These are phyloP conservation scores for Nematodospora valgi DNA, from an alignment of 805 yeast genomes.

Conservation along the genomic window DNA sequence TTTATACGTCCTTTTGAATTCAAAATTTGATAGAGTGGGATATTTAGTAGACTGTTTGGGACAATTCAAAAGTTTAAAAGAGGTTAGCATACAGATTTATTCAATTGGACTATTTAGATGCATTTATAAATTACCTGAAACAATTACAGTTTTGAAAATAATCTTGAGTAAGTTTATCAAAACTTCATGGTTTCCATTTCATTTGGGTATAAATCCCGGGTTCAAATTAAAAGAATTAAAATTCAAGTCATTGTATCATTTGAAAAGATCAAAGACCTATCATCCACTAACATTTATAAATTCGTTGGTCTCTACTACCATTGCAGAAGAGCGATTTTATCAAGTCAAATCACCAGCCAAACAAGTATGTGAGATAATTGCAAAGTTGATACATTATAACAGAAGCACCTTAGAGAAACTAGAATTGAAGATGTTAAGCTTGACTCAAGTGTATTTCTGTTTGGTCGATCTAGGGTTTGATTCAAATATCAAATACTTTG, in stretches of 20 bases:
- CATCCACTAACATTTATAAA: neutral
- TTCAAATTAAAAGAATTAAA: neutral
- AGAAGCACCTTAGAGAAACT: neutral
- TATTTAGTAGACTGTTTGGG: neutral
- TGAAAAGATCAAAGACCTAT: neutral
- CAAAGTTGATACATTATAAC: neutral
- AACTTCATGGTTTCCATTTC: neutral
- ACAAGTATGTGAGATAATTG: neutral
- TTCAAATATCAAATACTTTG: no score
- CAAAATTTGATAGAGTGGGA: neutral
- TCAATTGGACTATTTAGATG: neutral
- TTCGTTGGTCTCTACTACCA: neutral
- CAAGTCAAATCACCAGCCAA: neutral
- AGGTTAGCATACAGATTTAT: neutral
- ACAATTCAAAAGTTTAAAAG: conserved; percentile 1
- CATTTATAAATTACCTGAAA: conserved; percentile 3
- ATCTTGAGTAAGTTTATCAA: neutral
- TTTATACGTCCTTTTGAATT: neutral
- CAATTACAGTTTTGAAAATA: conserved; percentile 4
- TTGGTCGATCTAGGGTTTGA: no score
- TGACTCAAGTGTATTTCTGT: conserved; percentile 1
- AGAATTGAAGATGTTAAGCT: conserved; percentile 3
- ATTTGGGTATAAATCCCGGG: neutral
- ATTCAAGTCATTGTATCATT: neutral
- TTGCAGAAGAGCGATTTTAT: neutral